These are phyloP conservation scores for Ceratocystis cubensis DNA, from an alignment of 2,329 filamentous ascomycete genomes.

Conservation along the genomic window DNA sequence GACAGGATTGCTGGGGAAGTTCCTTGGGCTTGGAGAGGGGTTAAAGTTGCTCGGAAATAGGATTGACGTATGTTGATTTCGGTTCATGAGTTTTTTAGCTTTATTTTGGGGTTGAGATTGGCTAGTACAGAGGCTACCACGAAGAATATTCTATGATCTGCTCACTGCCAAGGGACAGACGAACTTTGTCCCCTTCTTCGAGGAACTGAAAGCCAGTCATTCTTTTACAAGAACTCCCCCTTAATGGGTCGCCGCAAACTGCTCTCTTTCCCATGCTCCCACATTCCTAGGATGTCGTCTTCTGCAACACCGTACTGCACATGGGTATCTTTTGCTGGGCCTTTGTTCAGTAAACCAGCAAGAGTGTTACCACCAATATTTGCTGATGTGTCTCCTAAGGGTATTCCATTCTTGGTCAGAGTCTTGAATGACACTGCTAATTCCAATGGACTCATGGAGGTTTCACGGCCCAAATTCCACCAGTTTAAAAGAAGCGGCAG, in stretches of 20 bases:
- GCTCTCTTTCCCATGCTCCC: not conserved
- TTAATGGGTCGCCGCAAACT: not conserved
- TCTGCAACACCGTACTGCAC: not conserved
- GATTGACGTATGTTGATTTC: conserved; percentile 4
- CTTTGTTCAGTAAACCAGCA: not conserved
- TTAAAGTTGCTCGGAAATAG: not conserved
- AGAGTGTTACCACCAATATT: not conserved
- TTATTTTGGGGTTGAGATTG: not conserved
- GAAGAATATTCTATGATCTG: not conserved
- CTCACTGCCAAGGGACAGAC: not conserved
- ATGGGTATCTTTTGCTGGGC: not conserved
- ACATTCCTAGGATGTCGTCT: not conserved
- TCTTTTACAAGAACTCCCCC: not conserved
- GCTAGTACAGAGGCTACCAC: not conserved
- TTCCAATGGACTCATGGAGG: not conserved
- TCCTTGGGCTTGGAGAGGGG: not conserved
- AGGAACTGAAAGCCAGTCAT: not conserved
- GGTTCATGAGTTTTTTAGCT: not conserved
- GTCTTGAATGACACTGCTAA: not conserved
- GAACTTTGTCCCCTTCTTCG: not conserved
- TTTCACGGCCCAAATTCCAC: not conserved
- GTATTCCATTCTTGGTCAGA: not conserved
- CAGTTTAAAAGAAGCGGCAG: not conserved
- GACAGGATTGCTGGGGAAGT: not conserved
- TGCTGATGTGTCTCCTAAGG: not conserved